A percentile compares a stretch with the other conserved stretches of the same genome.
Conservation (phyloP, 1,284 basidiomycete genomes). For the Rhodotorula sp. region DNA sequence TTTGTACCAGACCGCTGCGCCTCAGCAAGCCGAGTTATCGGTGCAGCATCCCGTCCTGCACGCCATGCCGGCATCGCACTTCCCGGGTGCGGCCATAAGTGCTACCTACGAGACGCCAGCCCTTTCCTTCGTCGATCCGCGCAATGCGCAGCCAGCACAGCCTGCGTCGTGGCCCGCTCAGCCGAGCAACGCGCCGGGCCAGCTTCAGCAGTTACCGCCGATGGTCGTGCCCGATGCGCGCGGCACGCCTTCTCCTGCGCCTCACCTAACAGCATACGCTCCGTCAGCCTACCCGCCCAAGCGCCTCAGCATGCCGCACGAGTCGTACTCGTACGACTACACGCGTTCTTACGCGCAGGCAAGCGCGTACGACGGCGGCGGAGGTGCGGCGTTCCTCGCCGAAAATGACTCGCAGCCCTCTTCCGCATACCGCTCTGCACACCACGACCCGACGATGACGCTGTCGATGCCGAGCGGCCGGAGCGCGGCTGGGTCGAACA, state of each 20-base stretch:
- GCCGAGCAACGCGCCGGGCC: background rate
- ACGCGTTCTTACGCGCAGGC: too few species aligned
- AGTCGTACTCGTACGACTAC: background rate
- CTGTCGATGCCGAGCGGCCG: background rate
- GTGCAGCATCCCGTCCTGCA: too few species aligned
- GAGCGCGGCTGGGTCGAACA: too few species aligned
- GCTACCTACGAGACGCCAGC: too few species aligned
- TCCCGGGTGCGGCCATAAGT: too few species aligned
- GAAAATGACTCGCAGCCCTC: background rate
- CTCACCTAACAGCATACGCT: background rate
- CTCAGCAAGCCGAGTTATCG: too few species aligned
- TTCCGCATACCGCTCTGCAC: background rate
- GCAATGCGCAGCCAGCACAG: too few species aligned
- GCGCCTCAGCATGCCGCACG: background rate
- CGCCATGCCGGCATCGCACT: too few species aligned
- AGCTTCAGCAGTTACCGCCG: background rate
- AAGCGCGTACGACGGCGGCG: too few species aligned
- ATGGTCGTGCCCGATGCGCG: background rate
- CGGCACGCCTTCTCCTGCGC: background rate
- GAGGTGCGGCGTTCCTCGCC: too few species aligned
- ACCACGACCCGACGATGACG: constrained; percentile 5
- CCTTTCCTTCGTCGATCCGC: too few species aligned
- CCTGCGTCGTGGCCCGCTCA: background rate
- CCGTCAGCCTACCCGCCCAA: background rate
- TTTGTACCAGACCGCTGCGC: too few species aligned